Percentiles rank a stretch among this genome's conserved stretches.
phyloP scores from a whole-genome alignment of 2,329 filamentous ascomycete genomes.

The Tricladium varicosporioides region DNA sequence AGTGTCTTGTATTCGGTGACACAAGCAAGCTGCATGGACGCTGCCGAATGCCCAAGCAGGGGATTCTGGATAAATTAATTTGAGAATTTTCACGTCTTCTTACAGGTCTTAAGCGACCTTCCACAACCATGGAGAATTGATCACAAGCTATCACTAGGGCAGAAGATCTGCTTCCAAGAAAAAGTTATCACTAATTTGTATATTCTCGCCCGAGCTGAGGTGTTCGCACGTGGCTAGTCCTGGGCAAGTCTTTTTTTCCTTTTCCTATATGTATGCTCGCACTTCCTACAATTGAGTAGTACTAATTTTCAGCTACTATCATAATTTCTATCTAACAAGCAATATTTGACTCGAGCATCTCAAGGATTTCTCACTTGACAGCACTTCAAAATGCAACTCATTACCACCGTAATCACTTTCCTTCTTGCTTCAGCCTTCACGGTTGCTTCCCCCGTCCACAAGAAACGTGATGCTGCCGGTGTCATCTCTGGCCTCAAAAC shows the following conservation, averaged over 20 bases:
- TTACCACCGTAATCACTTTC: conserved; percentile 2
- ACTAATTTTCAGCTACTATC: neutral
- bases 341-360: neutral
- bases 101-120: neutral
- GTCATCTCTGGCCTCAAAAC: conserved; percentile 12
- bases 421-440: conserved; percentile 9
- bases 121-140: neutral
- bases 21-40: too few species aligned
- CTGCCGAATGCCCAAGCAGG: neutral
- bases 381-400: conserved; percentile 15
- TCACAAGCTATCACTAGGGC: neutral
- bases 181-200: neutral
- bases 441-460: conserved; percentile 4
- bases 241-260: neutral
- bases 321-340: neutral
- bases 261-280: neutral
- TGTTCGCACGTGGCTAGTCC: neutral
- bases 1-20: too few species aligned
- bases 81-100: neutral
- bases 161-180: neutral
- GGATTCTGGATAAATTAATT: neutral
- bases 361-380: neutral
- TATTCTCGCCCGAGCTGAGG: neutral
- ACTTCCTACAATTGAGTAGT: neutral
- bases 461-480: conserved; percentile 5